Percentiles rank a stretch among this genome's conserved stretches.
Evolutionary conservation across 441 rosid species (phyloP).

Genomic region (Euphorbia neoarborescens): DNA sequence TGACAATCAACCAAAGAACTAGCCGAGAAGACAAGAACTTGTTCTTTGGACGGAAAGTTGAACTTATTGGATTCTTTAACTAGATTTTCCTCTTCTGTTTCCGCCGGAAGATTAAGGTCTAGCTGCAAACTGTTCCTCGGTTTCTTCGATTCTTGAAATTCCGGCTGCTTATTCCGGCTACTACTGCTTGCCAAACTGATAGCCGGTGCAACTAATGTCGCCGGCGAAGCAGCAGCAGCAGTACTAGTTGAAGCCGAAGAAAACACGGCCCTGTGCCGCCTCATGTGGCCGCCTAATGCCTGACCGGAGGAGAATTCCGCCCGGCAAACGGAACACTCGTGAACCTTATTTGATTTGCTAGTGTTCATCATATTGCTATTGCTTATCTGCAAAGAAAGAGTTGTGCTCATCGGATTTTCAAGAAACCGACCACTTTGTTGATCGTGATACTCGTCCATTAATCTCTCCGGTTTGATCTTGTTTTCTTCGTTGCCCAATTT

Average conservation of each 20-base stretch:
- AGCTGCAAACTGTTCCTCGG: constrained; percentile 47
- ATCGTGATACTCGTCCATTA: constrained; percentile 12
- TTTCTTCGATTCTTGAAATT: constrained; percentile 36
- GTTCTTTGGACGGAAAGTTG: constrained; percentile 30
- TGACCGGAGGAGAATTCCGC: constrained; percentile 85
- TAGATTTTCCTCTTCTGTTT: constrained; percentile 46
- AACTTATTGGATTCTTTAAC: constrained; percentile 27
- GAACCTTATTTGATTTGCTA: constrained; percentile 36
- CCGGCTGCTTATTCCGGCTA: constrained; percentile 16
- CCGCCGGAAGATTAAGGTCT: constrained; percentile 86
- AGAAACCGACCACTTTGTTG: background rate
- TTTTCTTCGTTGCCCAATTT: constrained; percentile 21
- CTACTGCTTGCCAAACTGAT: constrained; percentile 32
- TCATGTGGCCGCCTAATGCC: constrained; percentile 91
- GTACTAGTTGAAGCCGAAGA: constrained; percentile 21
- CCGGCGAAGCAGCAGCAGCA: background rate
- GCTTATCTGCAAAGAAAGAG: constrained; percentile 45
- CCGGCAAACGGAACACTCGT: constrained; percentile 85
- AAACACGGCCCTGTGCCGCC: constrained; percentile 65
- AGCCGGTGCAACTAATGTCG: background rate
- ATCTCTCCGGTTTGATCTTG: background rate
- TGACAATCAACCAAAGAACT: constrained; percentile 83
- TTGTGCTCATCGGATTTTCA: constrained; percentile 23
- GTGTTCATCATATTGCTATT: constrained; percentile 1
- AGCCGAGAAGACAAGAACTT: constrained; percentile 49